A percentile compares a stretch with the other conserved stretches of the same genome.
phyloP scores from a whole-genome alignment of 1,284 basidiomycete species.

The Pyrrhoderma lamaoense region DNA sequence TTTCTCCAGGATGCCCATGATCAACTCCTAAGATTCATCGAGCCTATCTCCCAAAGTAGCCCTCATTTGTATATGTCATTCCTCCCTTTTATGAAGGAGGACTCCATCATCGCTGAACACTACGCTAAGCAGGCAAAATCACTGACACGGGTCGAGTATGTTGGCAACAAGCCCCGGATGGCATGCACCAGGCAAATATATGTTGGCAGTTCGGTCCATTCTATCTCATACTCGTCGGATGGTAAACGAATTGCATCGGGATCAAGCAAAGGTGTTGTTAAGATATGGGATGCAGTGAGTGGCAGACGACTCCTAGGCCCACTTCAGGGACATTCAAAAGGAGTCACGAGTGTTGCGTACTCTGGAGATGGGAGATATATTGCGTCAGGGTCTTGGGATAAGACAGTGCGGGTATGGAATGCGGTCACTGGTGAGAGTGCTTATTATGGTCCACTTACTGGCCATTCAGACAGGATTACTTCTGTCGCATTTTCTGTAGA shows the following conservation, averaged over 20 bases:
- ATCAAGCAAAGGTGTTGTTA: not conserved
- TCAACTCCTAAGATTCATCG: not conserved
- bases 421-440: too few relatives aligned
- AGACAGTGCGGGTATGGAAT: too few relatives aligned
- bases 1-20: too few relatives aligned
- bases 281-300: slow-evolving; percentile 2
- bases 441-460: too few relatives aligned
- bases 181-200: not conserved
- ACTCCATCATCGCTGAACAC: not conserved
- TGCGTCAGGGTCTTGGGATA: not conserved
- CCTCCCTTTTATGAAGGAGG: slow-evolving; percentile 17
- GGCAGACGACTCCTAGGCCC: not conserved
- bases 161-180: too few relatives aligned
- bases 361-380: slow-evolving; percentile 1
- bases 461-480: too few relatives aligned
- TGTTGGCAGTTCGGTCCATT: not conserved
- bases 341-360: not conserved
- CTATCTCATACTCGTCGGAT: not conserved
- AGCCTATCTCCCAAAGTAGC: not conserved
- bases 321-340: too few relatives aligned
- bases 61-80: slow-evolving; percentile 1
- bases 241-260: not conserved
- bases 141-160: too few relatives aligned
- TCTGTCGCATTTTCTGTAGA: too few relatives aligned
- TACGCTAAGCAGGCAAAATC: not conserved